phyloP scores from a whole-genome alignment of 352 stramenopile genomes.

The Phytophthora kernoviae region DNA sequence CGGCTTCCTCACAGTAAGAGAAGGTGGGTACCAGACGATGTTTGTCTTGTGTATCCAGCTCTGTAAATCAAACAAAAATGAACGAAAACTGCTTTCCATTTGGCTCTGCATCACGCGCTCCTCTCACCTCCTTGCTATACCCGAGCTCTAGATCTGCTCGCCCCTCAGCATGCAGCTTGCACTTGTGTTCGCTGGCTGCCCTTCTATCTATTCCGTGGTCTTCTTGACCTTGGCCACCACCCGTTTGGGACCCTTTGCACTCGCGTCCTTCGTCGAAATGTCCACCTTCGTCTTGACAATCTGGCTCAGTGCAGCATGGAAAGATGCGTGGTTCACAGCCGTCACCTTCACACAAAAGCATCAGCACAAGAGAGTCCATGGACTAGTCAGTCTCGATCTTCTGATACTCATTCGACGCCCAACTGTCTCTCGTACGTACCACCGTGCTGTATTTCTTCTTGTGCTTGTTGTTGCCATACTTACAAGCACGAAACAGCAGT shows the following conservation, averaged over 20 bases:
- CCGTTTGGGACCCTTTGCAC: slow-evolving; percentile 31
- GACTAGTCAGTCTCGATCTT: slow-evolving; percentile 6
- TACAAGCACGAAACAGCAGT: slow-evolving; percentile 73
- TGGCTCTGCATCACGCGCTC: slow-evolving; percentile 6
- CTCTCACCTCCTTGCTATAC: slow-evolving; percentile 8
- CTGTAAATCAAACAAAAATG: slow-evolving; percentile 35
- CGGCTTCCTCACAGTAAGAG: slow-evolving; percentile 33
- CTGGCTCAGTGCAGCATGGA: slow-evolving; percentile 71
- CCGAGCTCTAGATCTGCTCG: slow-evolving; percentile 26
- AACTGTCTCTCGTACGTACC: slow-evolving; percentile 34
- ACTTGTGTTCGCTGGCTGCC: background rate
- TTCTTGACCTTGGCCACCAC: slow-evolving; percentile 67
- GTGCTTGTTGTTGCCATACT: slow-evolving; percentile 90
- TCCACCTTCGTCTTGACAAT: slow-evolving; percentile 78
- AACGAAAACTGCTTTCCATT: slow-evolving; percentile 23
- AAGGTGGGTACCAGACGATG: slow-evolving; percentile 11
- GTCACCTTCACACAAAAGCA: slow-evolving; percentile 47
- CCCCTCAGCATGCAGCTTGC: too few relatives aligned
- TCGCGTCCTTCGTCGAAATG: slow-evolving; percentile 30
- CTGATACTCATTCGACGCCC: background rate
- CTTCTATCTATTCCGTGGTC: slow-evolving; percentile 61
- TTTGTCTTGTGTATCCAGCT: slow-evolving; percentile 10
- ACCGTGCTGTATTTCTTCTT: slow-evolving; percentile 86
- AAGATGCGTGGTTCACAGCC: slow-evolving; percentile 54
- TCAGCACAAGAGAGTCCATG: background rate